Evolutionary conservation across 1,139 yeast genomes (phyloP), one percentile per base, ranked within the genome.

Genomic region (Debaryomyces nepalensis): DNA sequence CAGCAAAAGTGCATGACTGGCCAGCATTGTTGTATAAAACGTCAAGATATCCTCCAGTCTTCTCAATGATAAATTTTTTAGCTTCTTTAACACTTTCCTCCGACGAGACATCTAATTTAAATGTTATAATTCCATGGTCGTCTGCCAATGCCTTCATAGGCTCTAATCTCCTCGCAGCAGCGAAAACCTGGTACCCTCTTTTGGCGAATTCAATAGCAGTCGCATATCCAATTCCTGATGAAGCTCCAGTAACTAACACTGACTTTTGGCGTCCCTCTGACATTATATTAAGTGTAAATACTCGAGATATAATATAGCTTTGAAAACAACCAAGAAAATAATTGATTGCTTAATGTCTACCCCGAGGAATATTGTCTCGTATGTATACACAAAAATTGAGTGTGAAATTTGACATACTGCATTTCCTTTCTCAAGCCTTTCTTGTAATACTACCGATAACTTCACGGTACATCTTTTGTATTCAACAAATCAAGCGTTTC

Each of bases 151-250:
- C 76, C 38, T 74, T 70, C 86, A 87, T 84, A 2, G 79, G 78
- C 33, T 71, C 84, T 24, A 79, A 58, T 51, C 90, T 73, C 57
- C 96, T 73, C 1, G 96, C 93, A 37, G 87, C 58, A 12, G 67
- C 69, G 47, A 63, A 64, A 2, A 87, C 93, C 44, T 68, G 70
- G 63, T 76, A 83, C 2, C 89, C 89, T 45, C 81, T 65, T 14
- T 64, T 59, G 11, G 87, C 83, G 47, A 87, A 70, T 53, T 84
- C 89, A 43, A 75, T 70, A 23, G 91, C 81, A 8, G 84, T 66
- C 12, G 82, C 80, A 56, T 68, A 79, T 3, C 95, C 96, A 43
- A 87, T 87, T 8, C 95, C 96, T 0, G 91, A 83, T 0, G 93
- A 84, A 12, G 88, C 87, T 6, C 95, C 96, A 1, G 95, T 87